These are phyloP conservation scores for Rhodotorula sp. DNA, from an alignment of 1,284 basidiomycete genomes.

Conservation along the genomic window DNA sequence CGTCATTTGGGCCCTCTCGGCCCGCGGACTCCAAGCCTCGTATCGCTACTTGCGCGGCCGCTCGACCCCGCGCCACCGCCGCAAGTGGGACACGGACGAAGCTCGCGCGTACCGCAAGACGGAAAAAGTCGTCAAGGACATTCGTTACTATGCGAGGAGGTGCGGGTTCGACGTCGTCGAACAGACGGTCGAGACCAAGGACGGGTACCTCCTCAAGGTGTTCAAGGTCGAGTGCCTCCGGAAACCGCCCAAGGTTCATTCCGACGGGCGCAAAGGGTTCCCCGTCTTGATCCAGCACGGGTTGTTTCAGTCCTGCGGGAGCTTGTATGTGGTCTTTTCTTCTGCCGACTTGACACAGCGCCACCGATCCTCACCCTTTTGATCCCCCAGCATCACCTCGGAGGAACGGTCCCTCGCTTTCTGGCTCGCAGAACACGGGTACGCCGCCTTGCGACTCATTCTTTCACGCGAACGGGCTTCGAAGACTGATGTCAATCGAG, in stretches of 20 bases:
- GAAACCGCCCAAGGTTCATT: conserved; percentile 48
- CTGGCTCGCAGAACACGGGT: conserved; percentile 60
- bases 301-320: conserved; percentile 63
- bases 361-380: neutral
- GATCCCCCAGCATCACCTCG: conserved; percentile 54
- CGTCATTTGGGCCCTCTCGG: conserved; percentile 50
- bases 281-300: conserved; percentile 64
- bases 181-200: conserved; percentile 60
- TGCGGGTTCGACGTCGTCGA: conserved; percentile 61
- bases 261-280: conserved; percentile 57
- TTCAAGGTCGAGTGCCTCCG: conserved; percentile 57
- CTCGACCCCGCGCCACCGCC: conserved; percentile 42
- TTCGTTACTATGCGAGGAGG: conserved; percentile 58
- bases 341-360: too few relatives aligned
- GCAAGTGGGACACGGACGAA: conserved; percentile 56
- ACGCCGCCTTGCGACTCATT: conserved; percentile 3
- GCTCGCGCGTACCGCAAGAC: conserved; percentile 54
- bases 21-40: conserved; percentile 22
- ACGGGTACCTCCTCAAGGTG: conserved; percentile 60
- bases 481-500: neutral
- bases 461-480: too few relatives aligned
- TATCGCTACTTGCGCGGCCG: conserved; percentile 16
- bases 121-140: conserved; percentile 58
- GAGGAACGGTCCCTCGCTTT: conserved; percentile 63
- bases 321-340: conserved; percentile 49